These are phyloP conservation scores for Malbranchea cinnamomea DNA, from an alignment of 2,329 filamentous ascomycete genomes.

Conservation along the genomic window DNA sequence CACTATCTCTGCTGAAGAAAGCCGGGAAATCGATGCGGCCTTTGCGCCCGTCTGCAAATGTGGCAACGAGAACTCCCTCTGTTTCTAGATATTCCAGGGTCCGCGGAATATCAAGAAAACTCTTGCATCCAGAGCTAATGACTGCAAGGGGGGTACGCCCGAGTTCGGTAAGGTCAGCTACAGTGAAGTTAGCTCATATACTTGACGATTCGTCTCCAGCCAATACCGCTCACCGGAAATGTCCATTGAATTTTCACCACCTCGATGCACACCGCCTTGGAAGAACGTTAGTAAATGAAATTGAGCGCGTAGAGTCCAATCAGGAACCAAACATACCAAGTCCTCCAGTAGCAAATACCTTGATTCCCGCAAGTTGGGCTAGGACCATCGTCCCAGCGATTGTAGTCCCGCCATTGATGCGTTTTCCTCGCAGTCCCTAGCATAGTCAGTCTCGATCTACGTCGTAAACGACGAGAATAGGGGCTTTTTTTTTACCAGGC, in stretches of 20 bases:
- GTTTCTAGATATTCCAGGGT: constrained; percentile 72
- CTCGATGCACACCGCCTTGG: constrained; percentile 70
- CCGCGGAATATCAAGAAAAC: constrained; percentile 80
- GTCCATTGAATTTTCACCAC: constrained; percentile 75
- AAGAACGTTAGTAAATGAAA: constrained; percentile 1
- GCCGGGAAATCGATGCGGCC: constrained; percentile 72
- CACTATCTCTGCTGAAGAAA: constrained; percentile 85
- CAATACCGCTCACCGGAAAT: constrained; percentile 45
- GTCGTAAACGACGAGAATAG: neutral
- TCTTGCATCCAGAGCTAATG: constrained; percentile 82
- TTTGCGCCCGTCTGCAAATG: constrained; percentile 68
- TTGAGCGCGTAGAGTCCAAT: constrained; percentile 1
- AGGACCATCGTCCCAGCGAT: constrained; percentile 88
- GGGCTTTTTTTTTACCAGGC: constrained; percentile 42
- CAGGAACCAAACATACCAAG: constrained; percentile 36
- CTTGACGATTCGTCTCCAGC: neutral
- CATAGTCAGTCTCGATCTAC: constrained; percentile 6
- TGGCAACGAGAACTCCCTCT: constrained; percentile 62
- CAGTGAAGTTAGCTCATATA: constrained; percentile 2
- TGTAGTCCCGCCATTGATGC: constrained; percentile 77
- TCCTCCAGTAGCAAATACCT: constrained; percentile 86
- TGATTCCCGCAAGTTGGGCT: constrained; percentile 72
- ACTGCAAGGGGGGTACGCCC: constrained; percentile 81
- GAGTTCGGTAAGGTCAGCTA: constrained; percentile 81
- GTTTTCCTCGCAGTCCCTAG: constrained; percentile 49